Evolutionary conservation across 2,329 filamentous ascomycete species (phyloP).

Genomic region (Ustulina deusta): DNA sequence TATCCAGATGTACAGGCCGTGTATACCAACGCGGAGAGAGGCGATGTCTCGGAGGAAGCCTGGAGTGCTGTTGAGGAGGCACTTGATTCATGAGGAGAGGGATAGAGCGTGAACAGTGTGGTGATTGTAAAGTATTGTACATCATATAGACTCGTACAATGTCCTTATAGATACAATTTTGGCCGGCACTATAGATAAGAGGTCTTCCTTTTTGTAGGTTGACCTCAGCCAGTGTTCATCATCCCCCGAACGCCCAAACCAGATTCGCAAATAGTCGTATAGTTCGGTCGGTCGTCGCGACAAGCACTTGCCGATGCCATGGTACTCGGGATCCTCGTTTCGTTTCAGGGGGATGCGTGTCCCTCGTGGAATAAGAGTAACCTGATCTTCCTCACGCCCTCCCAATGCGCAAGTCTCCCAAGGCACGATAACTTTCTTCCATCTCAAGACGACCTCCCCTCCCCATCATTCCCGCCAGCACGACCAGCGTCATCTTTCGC

Average conservation of each 20-base stretch:
- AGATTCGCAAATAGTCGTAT: slow-evolving; percentile 22
- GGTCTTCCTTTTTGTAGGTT: not conserved
- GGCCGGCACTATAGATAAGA: slow-evolving; percentile 1
- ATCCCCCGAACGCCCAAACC: slow-evolving; percentile 29
- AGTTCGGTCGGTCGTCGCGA: slow-evolving; percentile 10
- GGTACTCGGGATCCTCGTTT: slow-evolving; percentile 5
- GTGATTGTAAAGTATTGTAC: slow-evolving; percentile 49
- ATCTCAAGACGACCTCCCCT: slow-evolving; percentile 21
- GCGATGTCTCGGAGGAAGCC: slow-evolving; percentile 62
- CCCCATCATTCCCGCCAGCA: slow-evolving; percentile 20
- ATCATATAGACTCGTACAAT: slow-evolving; percentile 44
- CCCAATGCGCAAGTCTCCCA: not conserved
- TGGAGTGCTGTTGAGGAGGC: slow-evolving; percentile 67
- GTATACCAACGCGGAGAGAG: slow-evolving; percentile 75
- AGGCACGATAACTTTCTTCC: not conserved
- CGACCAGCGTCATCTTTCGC: slow-evolving; percentile 8
- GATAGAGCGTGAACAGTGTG: slow-evolving; percentile 32
- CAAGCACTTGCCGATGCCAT: not conserved
- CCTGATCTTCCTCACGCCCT: not conserved
- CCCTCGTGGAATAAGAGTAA: not conserved
- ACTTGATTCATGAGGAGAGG: slow-evolving; percentile 56
- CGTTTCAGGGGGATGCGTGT: slow-evolving; percentile 1
- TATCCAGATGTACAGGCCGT: slow-evolving; percentile 80
- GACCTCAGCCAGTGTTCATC: not conserved
- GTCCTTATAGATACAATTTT: slow-evolving; percentile 30